phyloP scores from a whole-genome alignment of 495 filamentous ascomycete species.

The Lepidopterella palustris region DNA sequence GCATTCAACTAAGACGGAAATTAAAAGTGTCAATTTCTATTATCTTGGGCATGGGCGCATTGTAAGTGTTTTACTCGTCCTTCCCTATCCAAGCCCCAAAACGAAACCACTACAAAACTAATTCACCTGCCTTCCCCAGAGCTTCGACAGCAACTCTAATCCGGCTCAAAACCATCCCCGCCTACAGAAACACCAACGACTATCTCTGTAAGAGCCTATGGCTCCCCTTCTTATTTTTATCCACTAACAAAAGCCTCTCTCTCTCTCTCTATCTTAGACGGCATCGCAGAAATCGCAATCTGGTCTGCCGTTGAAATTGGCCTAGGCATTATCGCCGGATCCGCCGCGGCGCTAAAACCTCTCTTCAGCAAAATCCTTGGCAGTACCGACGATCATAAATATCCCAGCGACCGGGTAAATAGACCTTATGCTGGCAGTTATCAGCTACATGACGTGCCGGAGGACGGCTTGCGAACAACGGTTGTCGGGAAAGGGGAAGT shows the following conservation, averaged over 20 bases:
- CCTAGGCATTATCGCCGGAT: background rate
- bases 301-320: slow-evolving; percentile 1
- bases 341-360: background rate
- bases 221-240: too few species aligned
- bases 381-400: background rate
- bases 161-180: background rate
- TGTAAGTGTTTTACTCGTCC: background rate
- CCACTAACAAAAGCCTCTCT: background rate
- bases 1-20: background rate
- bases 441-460: background rate
- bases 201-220: background rate
- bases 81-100: background rate
- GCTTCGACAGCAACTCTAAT: background rate
- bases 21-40: background rate
- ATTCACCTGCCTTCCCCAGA: background rate
- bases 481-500: background rate
- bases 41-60: background rate
- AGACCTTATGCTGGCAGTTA: background rate
- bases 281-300: slow-evolving; percentile 1
- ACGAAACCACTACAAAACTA: too few species aligned
- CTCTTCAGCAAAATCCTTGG: background rate
- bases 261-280: background rate
- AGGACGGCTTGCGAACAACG: background rate
- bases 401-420: background rate
- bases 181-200: slow-evolving; percentile 1